Conservation (phyloP, 176 grass and related monocot genomes). For the Carex pumila region DNA sequence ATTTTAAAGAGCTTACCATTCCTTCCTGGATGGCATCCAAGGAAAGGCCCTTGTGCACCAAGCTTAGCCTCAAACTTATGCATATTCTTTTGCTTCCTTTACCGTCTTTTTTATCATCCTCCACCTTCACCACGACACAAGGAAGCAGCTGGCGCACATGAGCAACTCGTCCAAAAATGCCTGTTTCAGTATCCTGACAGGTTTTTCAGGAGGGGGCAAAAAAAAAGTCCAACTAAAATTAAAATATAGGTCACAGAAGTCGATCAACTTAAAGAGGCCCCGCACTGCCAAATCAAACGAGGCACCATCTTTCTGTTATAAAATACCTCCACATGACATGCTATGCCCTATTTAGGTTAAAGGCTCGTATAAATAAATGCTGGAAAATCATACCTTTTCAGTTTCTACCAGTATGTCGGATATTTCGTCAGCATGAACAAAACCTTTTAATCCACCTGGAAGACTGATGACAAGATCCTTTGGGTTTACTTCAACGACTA, state of each 20-base stretch:
- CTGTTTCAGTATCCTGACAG: conserved; percentile 48
- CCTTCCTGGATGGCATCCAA: conserved; percentile 85
- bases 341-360: not conserved
- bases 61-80: conserved; percentile 69
- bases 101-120: conserved; percentile 86
- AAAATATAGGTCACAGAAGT: conserved; percentile 4
- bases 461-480: conserved; percentile 84
- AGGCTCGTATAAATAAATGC: not conserved
- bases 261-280: not conserved
- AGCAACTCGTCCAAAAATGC: conserved; percentile 52
- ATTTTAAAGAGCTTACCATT: conserved; percentile 54
- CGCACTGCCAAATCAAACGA: not conserved
- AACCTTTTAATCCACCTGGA: conserved; percentile 87
- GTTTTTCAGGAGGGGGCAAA: not conserved
- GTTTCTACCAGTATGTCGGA: conserved; percentile 34
- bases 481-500: conserved; percentile 84
- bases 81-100: conserved; percentile 76
- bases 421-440: conserved; percentile 69
- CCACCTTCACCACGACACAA: conserved; percentile 68
- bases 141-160: conserved; percentile 76
- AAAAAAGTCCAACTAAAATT: conserved; percentile 11
- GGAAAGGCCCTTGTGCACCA: conserved; percentile 74
- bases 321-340: not conserved
- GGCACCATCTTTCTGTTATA: not conserved
- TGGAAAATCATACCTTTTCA: conserved; percentile 12